Evolutionary conservation across 1,284 basidiomycete genomes (phyloP).

Genomic region (Apiotrichum laibachii): DNA sequence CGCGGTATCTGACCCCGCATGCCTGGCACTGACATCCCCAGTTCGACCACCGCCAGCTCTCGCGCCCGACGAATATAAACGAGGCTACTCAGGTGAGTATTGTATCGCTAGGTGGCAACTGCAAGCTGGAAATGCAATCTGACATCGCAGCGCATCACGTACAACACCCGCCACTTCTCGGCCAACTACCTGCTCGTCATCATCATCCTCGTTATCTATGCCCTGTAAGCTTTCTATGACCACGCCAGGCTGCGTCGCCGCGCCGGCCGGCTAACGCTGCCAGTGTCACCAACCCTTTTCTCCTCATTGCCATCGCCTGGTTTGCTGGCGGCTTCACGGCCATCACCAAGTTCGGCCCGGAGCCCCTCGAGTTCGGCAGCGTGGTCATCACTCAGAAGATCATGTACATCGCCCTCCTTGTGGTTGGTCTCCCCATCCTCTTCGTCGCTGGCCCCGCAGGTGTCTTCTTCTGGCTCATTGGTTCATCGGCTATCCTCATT

Average conservation of each 20-base stretch:
- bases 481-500: conserved; percentile 43
- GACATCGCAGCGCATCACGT: conserved; percentile 68
- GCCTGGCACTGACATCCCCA: conserved; percentile 8
- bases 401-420: conserved; percentile 61
- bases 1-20: too few species aligned
- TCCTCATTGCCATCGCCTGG: conserved; percentile 77
- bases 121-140: not conserved
- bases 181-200: conserved; percentile 84
- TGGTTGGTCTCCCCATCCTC: conserved; percentile 34
- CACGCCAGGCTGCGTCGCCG: not conserved
- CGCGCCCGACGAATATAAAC: conserved; percentile 65
- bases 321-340: conserved; percentile 81
- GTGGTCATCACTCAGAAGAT: conserved; percentile 49
- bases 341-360: conserved; percentile 71
- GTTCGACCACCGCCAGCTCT: conserved; percentile 86
- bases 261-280: not conserved
- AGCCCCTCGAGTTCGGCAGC: conserved; percentile 53
- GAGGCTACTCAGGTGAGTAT: conserved; percentile 52
- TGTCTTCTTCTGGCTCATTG: conserved; percentile 40
- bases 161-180: conserved; percentile 88
- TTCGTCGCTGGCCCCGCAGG: conserved; percentile 31
- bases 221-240: conserved; percentile 61
- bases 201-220: conserved; percentile 74
- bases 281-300: conserved; percentile 66
- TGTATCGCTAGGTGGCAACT: too few species aligned